Evolutionary conservation across 2,329 filamentous ascomycete species (phyloP), one percentile per base, ranked within the genome.

Genomic region (Geoglossum cookeanum): DNA sequence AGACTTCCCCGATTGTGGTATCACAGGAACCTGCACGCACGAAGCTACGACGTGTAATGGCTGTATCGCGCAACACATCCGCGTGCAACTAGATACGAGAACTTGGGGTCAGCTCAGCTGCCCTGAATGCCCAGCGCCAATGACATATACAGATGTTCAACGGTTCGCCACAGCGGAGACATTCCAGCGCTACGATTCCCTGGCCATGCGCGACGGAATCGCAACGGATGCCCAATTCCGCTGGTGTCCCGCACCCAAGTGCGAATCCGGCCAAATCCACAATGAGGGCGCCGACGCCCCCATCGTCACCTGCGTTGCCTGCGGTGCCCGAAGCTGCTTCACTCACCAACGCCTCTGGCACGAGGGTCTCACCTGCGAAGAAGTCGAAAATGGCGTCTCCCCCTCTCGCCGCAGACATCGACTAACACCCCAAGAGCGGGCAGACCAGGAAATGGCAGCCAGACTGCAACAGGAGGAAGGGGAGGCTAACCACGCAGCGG

Each of bases 341-440:
- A 32, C 58, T 0, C 67, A 66, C 60, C 64, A 68, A 29, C 59
- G 62, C 2, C 63, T 64, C 3, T 67, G 61, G 61, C 67, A 68
- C 56, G 60, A 63, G 8, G 63, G 63, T 39, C 64, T 68, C 55
- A 65, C 61, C 6, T 68, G 67, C 60, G 58, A 57, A 8, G 55
- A 59, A 29, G 60, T 58, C 53, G 48, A 60, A 9, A 4, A 15
- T 29, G 45, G 45, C 22, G 45, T 49, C 13, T 29, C 7, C 52
- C 4, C 3, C 4, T 15, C 4, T 13, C 5, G 37, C n/a, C 3
- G 30, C 22, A 8, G 17, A 35, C 6, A 3, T 4, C 32, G 27
- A 55, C 5, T 11, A 42, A 35, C 52, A 37, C 11, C n/a, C n/a
- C n/a, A n/a, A n/a, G n/a, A n/a, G n/a, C n/a, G n/a, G n/a, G n/a